Evolutionary conservation across 169 alveolate species (phyloP).

Genomic region (Cryptosporidium tyzzeri): DNA sequence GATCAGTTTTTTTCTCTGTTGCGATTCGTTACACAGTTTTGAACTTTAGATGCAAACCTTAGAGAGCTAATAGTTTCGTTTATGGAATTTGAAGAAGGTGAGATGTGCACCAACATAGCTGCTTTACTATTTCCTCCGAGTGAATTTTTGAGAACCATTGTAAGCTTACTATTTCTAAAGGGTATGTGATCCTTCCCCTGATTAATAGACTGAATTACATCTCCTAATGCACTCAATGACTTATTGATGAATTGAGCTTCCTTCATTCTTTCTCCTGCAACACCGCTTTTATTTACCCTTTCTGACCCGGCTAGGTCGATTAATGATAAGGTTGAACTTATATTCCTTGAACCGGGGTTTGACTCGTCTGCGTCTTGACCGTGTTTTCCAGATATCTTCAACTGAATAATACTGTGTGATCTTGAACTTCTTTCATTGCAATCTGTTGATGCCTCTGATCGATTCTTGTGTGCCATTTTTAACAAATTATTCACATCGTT

Average conservation of each 20-base stretch:
- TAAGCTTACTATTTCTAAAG: slow-evolving; percentile 89
- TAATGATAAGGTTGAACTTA: slow-evolving; percentile 81
- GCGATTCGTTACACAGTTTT: slow-evolving; percentile 40
- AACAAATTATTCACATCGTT: slow-evolving; percentile 82
- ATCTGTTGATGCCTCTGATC: slow-evolving; percentile 86
- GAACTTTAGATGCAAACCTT: slow-evolving; percentile 84
- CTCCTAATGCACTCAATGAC: slow-evolving; percentile 87
- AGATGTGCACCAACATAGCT: slow-evolving; percentile 88
- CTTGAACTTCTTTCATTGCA: slow-evolving; percentile 87
- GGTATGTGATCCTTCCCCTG: slow-evolving; percentile 86
- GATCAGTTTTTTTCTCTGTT: background rate
- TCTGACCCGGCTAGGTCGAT: slow-evolving; percentile 94
- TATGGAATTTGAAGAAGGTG: slow-evolving; percentile 76
- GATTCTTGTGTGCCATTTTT: slow-evolving; percentile 82
- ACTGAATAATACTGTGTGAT: slow-evolving; percentile 87
- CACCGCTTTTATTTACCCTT: slow-evolving; percentile 85
- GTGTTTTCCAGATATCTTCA: slow-evolving; percentile 81
- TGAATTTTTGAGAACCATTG: slow-evolving; percentile 84
- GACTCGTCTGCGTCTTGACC: slow-evolving; percentile 50
- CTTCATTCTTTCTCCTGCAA: slow-evolving; percentile 88
- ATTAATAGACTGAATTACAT: slow-evolving; percentile 86
- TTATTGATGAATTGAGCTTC: slow-evolving; percentile 89
- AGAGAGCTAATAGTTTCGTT: slow-evolving; percentile 82
- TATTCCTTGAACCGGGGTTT: slow-evolving; percentile 12
- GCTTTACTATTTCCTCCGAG: slow-evolving; percentile 89